phyloP scores from a whole-genome alignment of 163 green algal species.

The Scenedesmus sp. region DNA sequence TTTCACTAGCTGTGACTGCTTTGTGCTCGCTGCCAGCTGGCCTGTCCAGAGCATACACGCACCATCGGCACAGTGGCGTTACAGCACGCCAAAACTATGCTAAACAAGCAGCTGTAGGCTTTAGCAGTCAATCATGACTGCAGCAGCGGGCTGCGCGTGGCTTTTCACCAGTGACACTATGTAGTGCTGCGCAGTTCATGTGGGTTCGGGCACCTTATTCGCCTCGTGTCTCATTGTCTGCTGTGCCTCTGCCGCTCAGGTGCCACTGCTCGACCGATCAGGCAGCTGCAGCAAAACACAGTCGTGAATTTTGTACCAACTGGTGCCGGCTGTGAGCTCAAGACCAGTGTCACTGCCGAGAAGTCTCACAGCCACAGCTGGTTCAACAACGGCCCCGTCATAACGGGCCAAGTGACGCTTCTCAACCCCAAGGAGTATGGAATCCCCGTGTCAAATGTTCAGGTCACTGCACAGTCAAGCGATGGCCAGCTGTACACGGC shows the following conservation, averaged over 20 bases:
- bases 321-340: neutral
- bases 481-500: constrained; percentile 13
- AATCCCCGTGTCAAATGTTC: neutral
- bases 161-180: too few relatives aligned
- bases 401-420: neutral
- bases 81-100: too few relatives aligned
- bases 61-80: too few relatives aligned
- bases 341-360: neutral
- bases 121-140: too few relatives aligned
- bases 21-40: neutral
- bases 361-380: neutral
- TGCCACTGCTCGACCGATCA: neutral
- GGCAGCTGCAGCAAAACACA: neutral
- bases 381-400: neutral
- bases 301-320: neutral
- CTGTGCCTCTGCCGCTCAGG: neutral
- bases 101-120: too few relatives aligned
- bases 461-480: neutral
- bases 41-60: too few relatives aligned
- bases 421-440: neutral
- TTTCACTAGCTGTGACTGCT: neutral
- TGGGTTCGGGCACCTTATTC: too few relatives aligned
- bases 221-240: too few relatives aligned
- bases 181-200: too few relatives aligned
- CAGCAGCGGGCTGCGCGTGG: too few relatives aligned